These are phyloP conservation scores for Epichloe brachyelytri DNA, from an alignment of 2,329 filamentous ascomycete genomes.

Conservation along the genomic window DNA sequence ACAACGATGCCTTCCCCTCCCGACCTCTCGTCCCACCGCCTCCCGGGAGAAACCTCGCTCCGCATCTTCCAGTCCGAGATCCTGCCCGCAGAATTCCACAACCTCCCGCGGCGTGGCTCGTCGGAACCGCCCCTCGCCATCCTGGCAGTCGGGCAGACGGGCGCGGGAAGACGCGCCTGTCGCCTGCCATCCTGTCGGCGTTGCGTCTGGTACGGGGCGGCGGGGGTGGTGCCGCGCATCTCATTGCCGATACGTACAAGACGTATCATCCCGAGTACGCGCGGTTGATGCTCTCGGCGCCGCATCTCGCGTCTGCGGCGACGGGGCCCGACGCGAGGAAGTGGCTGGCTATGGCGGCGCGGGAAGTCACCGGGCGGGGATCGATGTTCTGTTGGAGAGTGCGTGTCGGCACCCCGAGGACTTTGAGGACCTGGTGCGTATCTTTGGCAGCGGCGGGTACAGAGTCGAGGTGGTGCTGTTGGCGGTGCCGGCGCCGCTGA, in stretches of 20 bases:
- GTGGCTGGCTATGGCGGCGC: slow-evolving; percentile 30
- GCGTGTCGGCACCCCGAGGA: slow-evolving; percentile 31
- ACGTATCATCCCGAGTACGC: slow-evolving; percentile 31
- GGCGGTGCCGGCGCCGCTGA: slow-evolving; percentile 29
- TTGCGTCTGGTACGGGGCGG: slow-evolving; percentile 11
- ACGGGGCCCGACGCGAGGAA: slow-evolving; percentile 27
- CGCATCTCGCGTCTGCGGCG: slow-evolving; percentile 25
- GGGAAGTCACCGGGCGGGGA: slow-evolving; percentile 17
- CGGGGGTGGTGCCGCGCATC: slow-evolving; percentile 19
- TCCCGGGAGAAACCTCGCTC: slow-evolving; percentile 16
- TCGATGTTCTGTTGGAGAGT: slow-evolving; percentile 30
- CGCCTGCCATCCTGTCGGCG: slow-evolving; percentile 24
- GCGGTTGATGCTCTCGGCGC: slow-evolving; percentile 16
- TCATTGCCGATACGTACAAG: slow-evolving; percentile 38
- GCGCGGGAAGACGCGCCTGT: slow-evolving; percentile 33
- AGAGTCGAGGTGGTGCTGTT: slow-evolving; percentile 27
- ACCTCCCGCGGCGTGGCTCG: slow-evolving; percentile 6
- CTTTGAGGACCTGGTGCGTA: slow-evolving; percentile 22
- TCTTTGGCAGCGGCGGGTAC: slow-evolving; percentile 23
- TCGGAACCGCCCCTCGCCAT: slow-evolving; percentile 23
- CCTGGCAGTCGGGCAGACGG: slow-evolving; percentile 34
- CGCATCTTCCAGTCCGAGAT: slow-evolving; percentile 20
- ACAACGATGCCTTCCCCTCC: slow-evolving; percentile 10
- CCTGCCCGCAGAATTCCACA: slow-evolving; percentile 21
- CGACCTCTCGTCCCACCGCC: slow-evolving; percentile 19